Evolutionary conservation across 1,139 yeast species (phyloP).

Genomic region (Kazachstania sp.): DNA sequence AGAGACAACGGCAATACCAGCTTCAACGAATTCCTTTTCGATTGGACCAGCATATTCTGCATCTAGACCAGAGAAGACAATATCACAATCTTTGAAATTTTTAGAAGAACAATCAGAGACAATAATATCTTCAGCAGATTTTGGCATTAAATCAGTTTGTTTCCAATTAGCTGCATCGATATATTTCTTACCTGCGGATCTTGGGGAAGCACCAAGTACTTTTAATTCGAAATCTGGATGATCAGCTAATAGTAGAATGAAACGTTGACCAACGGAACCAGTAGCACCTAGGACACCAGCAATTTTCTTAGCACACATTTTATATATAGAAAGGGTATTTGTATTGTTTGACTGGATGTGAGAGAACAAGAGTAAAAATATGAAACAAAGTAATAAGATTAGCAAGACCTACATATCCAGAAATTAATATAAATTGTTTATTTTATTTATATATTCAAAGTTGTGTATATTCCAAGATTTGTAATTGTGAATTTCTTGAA

Average conservation of each 20-base stretch:
- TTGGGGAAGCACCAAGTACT: conserved; percentile 84
- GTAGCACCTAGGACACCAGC: conserved; percentile 95
- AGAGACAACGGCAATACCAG: conserved; percentile 78
- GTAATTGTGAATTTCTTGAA: no score
- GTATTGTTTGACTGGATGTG: not conserved
- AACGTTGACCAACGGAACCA: conserved; percentile 96
- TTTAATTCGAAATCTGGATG: conserved; percentile 86
- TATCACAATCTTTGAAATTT: conserved; percentile 78
- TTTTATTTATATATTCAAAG: no score
- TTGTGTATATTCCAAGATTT: no score
- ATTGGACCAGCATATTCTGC: conserved; percentile 89
- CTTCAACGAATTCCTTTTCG: conserved; percentile 73
- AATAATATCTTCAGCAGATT: conserved; percentile 46
- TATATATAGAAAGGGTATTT: not conserved
- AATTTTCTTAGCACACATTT: conserved; percentile 19
- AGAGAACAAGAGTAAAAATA: not conserved
- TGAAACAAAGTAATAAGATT: not conserved
- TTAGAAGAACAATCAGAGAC: conserved; percentile 75
- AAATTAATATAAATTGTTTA: no score
- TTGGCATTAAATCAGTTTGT: conserved; percentile 79
- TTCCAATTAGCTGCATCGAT: conserved; percentile 89
- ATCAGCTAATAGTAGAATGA: conserved; percentile 69
- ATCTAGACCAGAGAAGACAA: conserved; percentile 92
- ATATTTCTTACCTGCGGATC: conserved; percentile 89
- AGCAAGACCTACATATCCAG: no score